Evolutionary conservation across 2,329 filamentous ascomycete species (phyloP).

Genomic region (Achaetomium macrosporum): DNA sequence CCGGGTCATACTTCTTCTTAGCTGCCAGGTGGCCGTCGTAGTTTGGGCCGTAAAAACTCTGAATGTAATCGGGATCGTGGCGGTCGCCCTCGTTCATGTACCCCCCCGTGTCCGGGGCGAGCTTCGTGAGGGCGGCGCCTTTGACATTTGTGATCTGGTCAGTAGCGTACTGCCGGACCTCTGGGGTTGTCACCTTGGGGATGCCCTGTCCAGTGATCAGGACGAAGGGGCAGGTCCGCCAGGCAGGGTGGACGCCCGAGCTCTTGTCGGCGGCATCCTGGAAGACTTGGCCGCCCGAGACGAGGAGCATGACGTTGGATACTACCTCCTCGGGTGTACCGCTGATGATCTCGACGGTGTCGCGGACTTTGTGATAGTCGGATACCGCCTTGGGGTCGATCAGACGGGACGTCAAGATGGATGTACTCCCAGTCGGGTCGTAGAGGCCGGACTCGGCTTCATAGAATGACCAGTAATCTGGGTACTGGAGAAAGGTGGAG

Average conservation of each 20-base stretch:
- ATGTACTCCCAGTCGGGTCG: slow-evolving; percentile 11
- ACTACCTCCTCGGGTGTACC: slow-evolving; percentile 6
- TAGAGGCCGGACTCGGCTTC: slow-evolving; percentile 11
- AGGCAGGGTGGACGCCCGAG: slow-evolving; percentile 13
- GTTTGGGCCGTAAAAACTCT: slow-evolving; percentile 30
- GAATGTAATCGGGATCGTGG: slow-evolving; percentile 28
- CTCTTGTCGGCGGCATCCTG: slow-evolving; percentile 5
- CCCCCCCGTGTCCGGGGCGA: slow-evolving; percentile 10
- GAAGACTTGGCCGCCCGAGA: slow-evolving; percentile 15
- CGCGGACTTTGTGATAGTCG: slow-evolving; percentile 8
- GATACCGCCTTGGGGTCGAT: slow-evolving; percentile 5
- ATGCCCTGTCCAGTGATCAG: slow-evolving; percentile 8
- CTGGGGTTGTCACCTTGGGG: slow-evolving; percentile 2
- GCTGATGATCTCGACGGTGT: slow-evolving; percentile 6
- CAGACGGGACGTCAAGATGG: slow-evolving; percentile 9
- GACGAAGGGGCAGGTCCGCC: slow-evolving; percentile 11
- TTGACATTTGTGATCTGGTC: slow-evolving; percentile 8
- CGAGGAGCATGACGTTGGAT: slow-evolving; percentile 15
- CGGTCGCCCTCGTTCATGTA: slow-evolving; percentile 33
- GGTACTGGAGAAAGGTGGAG: slow-evolving; percentile 9
- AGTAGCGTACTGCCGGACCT: background rate
- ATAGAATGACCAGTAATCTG: slow-evolving; percentile 16
- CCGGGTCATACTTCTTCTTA: slow-evolving; percentile 31
- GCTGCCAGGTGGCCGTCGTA: slow-evolving; percentile 26
- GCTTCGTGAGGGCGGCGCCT: slow-evolving; percentile 9